Conservation (phyloP, 352 stramenopile species). For the Sclerospora graminicola region DNA sequence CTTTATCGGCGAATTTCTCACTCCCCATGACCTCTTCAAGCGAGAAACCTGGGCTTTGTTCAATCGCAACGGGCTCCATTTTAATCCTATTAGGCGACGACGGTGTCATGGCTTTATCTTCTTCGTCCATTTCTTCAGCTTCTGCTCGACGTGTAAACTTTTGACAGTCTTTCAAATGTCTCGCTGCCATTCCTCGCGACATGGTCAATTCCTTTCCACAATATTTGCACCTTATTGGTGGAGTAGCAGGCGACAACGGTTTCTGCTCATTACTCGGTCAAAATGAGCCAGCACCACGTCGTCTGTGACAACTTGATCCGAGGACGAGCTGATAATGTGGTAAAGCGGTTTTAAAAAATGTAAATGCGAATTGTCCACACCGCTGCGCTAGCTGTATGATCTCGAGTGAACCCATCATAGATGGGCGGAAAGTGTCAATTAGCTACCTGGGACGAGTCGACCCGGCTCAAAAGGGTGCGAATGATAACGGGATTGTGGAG, state of each 20-base stretch:
- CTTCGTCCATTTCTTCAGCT: background rate
- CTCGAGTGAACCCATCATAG: too few species aligned
- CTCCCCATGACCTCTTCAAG: constrained; percentile 26
- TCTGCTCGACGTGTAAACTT: too few species aligned
- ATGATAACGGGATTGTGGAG: too few species aligned
- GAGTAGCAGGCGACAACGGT: background rate
- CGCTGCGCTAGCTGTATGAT: too few species aligned
- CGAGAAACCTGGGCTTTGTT: background rate
- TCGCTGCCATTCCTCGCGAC: constrained; percentile 1
- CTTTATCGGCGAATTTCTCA: constrained; percentile 5
- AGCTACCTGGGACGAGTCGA: too few species aligned
- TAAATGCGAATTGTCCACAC: too few species aligned
- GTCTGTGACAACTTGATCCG: too few species aligned
- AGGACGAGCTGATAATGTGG: too few species aligned
- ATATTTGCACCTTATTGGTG: constrained; percentile 10
- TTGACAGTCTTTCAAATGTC: constrained; percentile 8
- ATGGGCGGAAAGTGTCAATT: too few species aligned
- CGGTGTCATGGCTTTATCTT: constrained; percentile 3
- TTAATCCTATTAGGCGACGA: too few species aligned
- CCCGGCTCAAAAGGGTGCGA: too few species aligned
- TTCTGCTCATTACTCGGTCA: background rate
- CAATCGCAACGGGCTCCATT: background rate
- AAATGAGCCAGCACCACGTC: constrained; percentile 21
- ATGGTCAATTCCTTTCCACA: constrained; percentile 7
- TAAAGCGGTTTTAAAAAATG: too few species aligned